phyloP scores from a whole-genome alignment of 129 eudicot species.

The Flaveria sonorensis region DNA sequence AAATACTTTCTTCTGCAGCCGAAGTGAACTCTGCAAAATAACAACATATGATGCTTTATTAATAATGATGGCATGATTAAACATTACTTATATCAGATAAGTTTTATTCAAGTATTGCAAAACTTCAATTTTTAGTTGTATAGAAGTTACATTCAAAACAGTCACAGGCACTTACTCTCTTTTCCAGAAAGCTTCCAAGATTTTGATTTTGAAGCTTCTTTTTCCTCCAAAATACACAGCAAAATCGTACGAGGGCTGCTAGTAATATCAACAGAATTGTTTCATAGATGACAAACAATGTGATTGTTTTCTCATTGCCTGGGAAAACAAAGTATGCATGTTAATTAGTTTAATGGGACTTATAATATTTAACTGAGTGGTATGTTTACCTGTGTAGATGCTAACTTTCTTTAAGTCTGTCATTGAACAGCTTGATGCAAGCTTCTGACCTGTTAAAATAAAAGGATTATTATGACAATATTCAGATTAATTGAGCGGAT shows the following conservation, averaged over 20 bases:
- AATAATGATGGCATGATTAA: neutral
- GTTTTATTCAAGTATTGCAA: no score
- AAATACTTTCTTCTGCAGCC: slow-evolving; percentile 66
- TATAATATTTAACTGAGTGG: neutral
- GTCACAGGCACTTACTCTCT: slow-evolving; percentile 59
- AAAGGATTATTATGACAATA: neutral
- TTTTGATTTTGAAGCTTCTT: slow-evolving; percentile 74
- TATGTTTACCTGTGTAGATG: slow-evolving; percentile 59
- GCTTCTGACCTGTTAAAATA: slow-evolving; percentile 57
- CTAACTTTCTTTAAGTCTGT: slow-evolving; percentile 46
- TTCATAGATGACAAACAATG: slow-evolving; percentile 65
- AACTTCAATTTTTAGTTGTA: neutral
- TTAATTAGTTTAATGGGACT: slow-evolving; percentile 1
- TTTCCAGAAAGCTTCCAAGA: slow-evolving; percentile 81
- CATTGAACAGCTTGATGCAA: slow-evolving; percentile 72
- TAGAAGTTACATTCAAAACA: no score
- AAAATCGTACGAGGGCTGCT: slow-evolving; percentile 61
- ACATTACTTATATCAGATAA: no score
- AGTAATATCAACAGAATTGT: slow-evolving; percentile 59
- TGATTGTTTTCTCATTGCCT: slow-evolving; percentile 75
- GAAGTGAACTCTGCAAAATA: slow-evolving; percentile 70
- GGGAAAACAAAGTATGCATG: slow-evolving; percentile 16
- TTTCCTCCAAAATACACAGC: slow-evolving; percentile 87
- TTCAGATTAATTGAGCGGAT: slow-evolving; percentile 2
- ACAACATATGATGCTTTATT: neutral